Evolutionary conservation across 768 basidiomycete species (phyloP).

Genomic region (Rhodocollybia butyracea): DNA sequence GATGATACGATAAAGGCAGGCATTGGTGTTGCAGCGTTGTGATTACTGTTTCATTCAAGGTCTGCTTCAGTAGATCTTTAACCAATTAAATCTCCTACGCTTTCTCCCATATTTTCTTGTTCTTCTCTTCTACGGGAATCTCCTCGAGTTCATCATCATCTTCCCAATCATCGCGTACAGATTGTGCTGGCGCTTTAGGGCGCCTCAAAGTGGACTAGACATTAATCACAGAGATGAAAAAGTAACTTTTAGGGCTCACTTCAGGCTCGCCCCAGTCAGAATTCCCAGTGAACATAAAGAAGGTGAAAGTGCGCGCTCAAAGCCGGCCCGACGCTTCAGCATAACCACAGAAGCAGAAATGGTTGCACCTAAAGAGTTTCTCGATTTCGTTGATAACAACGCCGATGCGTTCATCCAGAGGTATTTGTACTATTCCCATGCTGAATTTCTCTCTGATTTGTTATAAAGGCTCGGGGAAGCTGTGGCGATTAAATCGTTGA

Average conservation of each 20-base stretch:
- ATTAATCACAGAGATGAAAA: neutral
- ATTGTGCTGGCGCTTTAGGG: slow-evolving; percentile 3
- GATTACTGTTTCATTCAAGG: slow-evolving; percentile 40
- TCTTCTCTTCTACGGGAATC: slow-evolving; percentile 34
- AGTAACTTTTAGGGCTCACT: neutral
- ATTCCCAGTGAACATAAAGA: neutral
- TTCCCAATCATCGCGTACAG: slow-evolving; percentile 58
- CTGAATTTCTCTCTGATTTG: too few species aligned
- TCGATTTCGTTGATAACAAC: slow-evolving; percentile 62
- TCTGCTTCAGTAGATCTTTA: slow-evolving; percentile 4
- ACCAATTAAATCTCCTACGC: slow-evolving; percentile 54
- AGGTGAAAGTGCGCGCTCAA: neutral
- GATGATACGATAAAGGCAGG: slow-evolving; percentile 52
- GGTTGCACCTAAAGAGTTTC: slow-evolving; percentile 40
- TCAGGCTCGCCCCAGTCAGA: slow-evolving; percentile 3
- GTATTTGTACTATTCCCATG: too few species aligned
- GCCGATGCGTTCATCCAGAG: slow-evolving; percentile 71
- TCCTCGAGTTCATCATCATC: slow-evolving; percentile 46
- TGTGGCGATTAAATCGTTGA: slow-evolving; percentile 66
- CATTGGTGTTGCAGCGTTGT: slow-evolving; percentile 60
- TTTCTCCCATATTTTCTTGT: slow-evolving; percentile 61
- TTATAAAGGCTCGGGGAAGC: slow-evolving; percentile 76
- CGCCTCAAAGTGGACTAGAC: slow-evolving; percentile 2
- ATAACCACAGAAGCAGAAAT: too few species aligned
- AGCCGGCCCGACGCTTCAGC: too few species aligned